Evolutionary conservation across 2,329 filamentous ascomycete genomes (phyloP).

Genomic region (Delphinella strobiligena): DNA sequence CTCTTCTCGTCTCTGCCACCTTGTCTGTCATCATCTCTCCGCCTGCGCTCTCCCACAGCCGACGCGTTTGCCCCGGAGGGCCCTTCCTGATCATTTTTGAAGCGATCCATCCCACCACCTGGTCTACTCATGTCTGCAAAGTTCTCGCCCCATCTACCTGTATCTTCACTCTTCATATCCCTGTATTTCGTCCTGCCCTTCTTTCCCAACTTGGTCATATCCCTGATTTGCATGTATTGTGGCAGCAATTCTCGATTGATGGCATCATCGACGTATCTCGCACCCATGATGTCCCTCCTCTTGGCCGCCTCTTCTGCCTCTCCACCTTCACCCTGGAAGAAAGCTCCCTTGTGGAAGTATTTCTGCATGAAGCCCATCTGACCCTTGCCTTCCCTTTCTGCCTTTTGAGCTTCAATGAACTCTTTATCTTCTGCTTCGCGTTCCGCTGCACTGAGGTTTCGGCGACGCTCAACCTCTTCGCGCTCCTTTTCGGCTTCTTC

Average conservation of each 20-base stretch:
- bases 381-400: slow-evolving; percentile 60
- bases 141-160: slow-evolving; percentile 64
- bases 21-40: slow-evolving; percentile 26
- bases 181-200: slow-evolving; percentile 85
- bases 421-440: slow-evolving; percentile 73
- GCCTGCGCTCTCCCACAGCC: slow-evolving; percentile 52
- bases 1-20: slow-evolving; percentile 33
- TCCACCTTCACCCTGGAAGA: slow-evolving; percentile 64
- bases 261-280: slow-evolving; percentile 70
- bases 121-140: slow-evolving; percentile 50
- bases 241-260: slow-evolving; percentile 72
- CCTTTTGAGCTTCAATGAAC: slow-evolving; percentile 64
- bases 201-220: slow-evolving; percentile 86
- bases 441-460: slow-evolving; percentile 78
- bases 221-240: slow-evolving; percentile 81
- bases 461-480: slow-evolving; percentile 77
- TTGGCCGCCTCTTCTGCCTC: slow-evolving; percentile 46
- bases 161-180: slow-evolving; percentile 82
- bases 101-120: slow-evolving; percentile 43
- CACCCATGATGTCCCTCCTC: slow-evolving; percentile 75
- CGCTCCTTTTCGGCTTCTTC: slow-evolving; percentile 73
- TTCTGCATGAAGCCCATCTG: slow-evolving; percentile 88
- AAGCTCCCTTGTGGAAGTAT: slow-evolving; percentile 94
- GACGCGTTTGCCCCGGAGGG: slow-evolving; percentile 57
- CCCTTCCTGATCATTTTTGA: slow-evolving; percentile 36